Evolutionary conservation across 139 green algal genomes (phyloP).

Genomic region (Pleodorina starrii): DNA sequence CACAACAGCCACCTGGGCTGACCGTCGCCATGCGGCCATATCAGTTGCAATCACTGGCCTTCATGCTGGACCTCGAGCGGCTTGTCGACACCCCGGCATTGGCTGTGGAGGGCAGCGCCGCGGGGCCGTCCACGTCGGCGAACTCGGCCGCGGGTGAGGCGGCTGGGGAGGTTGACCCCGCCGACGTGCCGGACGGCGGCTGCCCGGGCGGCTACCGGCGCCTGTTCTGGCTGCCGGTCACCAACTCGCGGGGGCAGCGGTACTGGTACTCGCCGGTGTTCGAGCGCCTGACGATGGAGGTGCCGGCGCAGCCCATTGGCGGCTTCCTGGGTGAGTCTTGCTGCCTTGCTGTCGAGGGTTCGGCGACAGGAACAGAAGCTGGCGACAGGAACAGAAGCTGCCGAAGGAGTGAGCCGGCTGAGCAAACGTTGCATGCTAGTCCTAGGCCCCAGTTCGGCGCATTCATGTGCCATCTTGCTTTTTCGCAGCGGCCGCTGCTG

Average conservation of each 20-base stretch:
- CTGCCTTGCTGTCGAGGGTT: neutral
- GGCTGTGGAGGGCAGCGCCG: neutral
- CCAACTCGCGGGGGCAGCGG: neutral
- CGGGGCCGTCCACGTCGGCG: neutral
- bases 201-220: slow-evolving; percentile 44
- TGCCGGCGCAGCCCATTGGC: slow-evolving; percentile 60
- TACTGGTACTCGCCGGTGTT: slow-evolving; percentile 71
- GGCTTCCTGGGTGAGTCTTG: slow-evolving; percentile 67
- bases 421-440: too few species aligned
- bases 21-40: slow-evolving; percentile 73
- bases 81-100: slow-evolving; percentile 26
- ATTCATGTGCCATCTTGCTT: too few species aligned
- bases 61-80: slow-evolving; percentile 77
- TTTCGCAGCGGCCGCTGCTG: too few species aligned
- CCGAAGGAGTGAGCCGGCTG: too few species aligned
- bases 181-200: slow-evolving; percentile 21
- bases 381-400: neutral
- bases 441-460: too few species aligned
- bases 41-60: slow-evolving; percentile 80
- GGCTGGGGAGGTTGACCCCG: neutral
- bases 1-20: slow-evolving; percentile 69
- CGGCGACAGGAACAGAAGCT: neutral
- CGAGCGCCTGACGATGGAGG: slow-evolving; percentile 34
- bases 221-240: slow-evolving; percentile 58
- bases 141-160: neutral